Conservation (phyloP, 1,284 basidiomycete genomes). For the Sanghuangporus baumii region DNA sequence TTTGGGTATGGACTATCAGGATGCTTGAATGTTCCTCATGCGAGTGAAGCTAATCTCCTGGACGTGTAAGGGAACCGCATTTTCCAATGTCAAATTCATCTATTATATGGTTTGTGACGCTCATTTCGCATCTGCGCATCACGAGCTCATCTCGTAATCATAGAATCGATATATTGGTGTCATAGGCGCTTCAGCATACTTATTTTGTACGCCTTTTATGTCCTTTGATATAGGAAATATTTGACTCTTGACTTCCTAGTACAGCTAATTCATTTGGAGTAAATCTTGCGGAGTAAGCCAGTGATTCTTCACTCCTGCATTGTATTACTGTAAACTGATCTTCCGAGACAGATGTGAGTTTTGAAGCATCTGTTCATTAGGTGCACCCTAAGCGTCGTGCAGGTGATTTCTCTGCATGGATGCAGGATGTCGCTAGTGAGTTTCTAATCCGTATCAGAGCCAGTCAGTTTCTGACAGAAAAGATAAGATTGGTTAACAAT, state of each 20-base stretch:
- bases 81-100: neutral
- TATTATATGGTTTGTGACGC: neutral
- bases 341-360: neutral
- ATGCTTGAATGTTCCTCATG: neutral
- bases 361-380: neutral
- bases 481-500: neutral
- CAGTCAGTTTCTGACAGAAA: neutral
- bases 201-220: neutral
- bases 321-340: neutral
- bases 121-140: neutral
- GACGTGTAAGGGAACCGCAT: neutral
- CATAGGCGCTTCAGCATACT: neutral
- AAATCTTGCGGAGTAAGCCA: neutral
- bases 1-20: neutral
- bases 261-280: neutral
- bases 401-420: neutral
- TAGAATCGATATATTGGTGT: constrained; percentile 3
- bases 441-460: neutral
- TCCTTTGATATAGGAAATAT: neutral
- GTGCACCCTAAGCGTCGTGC: no score
- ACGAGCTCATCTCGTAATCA: neutral
- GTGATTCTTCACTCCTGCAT: neutral
- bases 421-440: neutral
- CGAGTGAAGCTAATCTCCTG: neutral
- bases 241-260: neutral